phyloP scores from a whole-genome alignment of 2,329 filamentous ascomycete species.

The Dothideomycetes sp. region DNA sequence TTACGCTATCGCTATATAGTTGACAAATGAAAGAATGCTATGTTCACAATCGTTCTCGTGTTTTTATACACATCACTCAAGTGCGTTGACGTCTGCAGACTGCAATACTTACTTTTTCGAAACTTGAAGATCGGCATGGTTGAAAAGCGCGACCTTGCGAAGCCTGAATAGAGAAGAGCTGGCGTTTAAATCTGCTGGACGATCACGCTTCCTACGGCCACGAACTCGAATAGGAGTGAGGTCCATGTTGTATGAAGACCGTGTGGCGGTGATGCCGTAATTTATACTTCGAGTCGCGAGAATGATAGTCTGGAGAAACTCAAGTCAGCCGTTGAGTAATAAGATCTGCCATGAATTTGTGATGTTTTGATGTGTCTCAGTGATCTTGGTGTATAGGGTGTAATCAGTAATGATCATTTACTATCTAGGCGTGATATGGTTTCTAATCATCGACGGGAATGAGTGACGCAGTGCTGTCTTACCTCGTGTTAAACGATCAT shows the following conservation, averaged over 20 bases:
- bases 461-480: not conserved
- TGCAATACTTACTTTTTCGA: constrained; percentile 8
- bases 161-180: not conserved
- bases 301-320: not conserved
- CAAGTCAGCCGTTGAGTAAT: not conserved
- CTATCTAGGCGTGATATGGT: constrained; percentile 42
- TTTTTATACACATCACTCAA: not conserved
- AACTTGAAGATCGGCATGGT: constrained; percentile 5
- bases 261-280: not conserved
- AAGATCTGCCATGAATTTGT: not conserved
- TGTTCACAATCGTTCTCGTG: not conserved
- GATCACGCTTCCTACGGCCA: constrained; percentile 14
- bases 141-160: constrained; percentile 8
- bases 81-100: not conserved
- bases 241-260: constrained; percentile 10
- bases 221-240: constrained; percentile 21
- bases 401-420: constrained; percentile 26
- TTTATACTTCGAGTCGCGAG: not conserved
- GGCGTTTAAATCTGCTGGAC: not conserved
- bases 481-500: constrained; percentile 1
- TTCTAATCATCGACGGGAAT: constrained; percentile 52
- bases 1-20: not conserved
- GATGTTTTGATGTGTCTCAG: constrained; percentile 17
- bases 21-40: not conserved
- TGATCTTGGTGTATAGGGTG: constrained; percentile 28